phyloP scores from a whole-genome alignment of 2,329 filamentous ascomycete species.

The Cladosporium sp. region DNA sequence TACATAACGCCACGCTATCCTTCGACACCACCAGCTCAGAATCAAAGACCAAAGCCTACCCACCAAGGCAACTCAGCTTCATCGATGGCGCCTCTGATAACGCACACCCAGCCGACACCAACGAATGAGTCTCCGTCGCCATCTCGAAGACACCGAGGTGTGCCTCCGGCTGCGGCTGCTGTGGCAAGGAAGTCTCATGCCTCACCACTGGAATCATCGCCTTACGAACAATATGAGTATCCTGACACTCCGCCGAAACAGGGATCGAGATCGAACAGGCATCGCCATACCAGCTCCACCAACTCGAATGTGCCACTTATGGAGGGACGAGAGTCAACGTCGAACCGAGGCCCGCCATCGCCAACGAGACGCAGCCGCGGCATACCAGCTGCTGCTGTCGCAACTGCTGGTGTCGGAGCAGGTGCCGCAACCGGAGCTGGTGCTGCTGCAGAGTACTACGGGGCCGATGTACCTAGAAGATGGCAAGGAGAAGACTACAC shows the following conservation, averaged over 20 bases:
- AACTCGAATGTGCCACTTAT: constrained; percentile 25
- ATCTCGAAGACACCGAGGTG: constrained; percentile 10
- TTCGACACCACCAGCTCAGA: background rate
- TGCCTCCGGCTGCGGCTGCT: background rate
- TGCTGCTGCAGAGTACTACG: constrained; percentile 17
- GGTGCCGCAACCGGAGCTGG: constrained; percentile 13
- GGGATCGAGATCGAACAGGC: constrained; percentile 3
- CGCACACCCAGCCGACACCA: background rate
- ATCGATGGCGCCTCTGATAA: constrained; percentile 1
- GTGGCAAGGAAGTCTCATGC: constrained; percentile 8
- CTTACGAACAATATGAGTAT: constrained; percentile 5
- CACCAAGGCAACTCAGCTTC: background rate
- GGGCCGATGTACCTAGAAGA: background rate
- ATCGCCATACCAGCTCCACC: constrained; percentile 22
- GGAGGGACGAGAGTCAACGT: constrained; percentile 8
- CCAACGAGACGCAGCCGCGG: constrained; percentile 11
- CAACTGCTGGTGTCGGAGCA: constrained; percentile 13
- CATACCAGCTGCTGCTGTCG: constrained; percentile 7
- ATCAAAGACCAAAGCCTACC: background rate
- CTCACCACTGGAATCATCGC: constrained; percentile 11
- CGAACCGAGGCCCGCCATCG: constrained; percentile 2
- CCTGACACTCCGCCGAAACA: background rate
- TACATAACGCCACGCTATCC: background rate
- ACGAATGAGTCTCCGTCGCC: background rate
- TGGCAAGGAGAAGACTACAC: constrained; percentile 25